Evolutionary conservation across 306 rosid species (phyloP), one percentile per base, ranked within the genome.

Genomic region (Vicia faba): DNA sequence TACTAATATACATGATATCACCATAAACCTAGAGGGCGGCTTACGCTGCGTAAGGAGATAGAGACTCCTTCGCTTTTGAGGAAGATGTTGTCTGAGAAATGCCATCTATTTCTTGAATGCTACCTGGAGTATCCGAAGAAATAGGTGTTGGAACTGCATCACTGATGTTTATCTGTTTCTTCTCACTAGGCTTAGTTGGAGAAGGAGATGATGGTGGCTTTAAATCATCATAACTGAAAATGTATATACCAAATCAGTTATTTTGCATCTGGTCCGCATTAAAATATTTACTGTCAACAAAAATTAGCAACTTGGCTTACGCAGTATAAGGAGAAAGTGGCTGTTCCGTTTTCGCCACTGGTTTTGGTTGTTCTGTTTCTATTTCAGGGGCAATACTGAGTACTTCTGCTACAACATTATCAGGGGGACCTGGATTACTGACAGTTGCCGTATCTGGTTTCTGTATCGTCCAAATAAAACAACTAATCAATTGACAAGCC

Each of bases 11-110:
- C n/a, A 58, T 33, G 18, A 12, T 59, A 59, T 18, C 14, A 18
- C 19, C 36, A 50, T 29, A 43, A 35, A 23, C 40, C 4, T 67
- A 33, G 56, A 51, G 33, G 55, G 66, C 3, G 46, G 65, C 89
- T 78, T 82, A 88, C 88, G 51, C 89, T 57, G n/a, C 68, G 49
- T 76, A 84, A 73, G 88, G 89, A 36, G 93, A 87, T 67, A 84
- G 89, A 68, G 78, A 79, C 55, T 44, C 66, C 61, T 15, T 28
- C 31, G 36, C 58, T 66, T 75, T 61, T 11, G 84, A 63, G 41
- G 61, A 51, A 50, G 86, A 62, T 49, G 57, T 11, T 71, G 79
- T 63, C 80, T 79, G 83, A 18, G 81, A 54, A 11, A 61, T 69
- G 18, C 31, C 72, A 64, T 70, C 69, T 59, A 28, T 28, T 57